Percentiles rank a stretch among this genome's conserved stretches.
Evolutionary conservation across 768 basidiomycete species (phyloP).

Genomic region (Naganishia antarctica): DNA sequence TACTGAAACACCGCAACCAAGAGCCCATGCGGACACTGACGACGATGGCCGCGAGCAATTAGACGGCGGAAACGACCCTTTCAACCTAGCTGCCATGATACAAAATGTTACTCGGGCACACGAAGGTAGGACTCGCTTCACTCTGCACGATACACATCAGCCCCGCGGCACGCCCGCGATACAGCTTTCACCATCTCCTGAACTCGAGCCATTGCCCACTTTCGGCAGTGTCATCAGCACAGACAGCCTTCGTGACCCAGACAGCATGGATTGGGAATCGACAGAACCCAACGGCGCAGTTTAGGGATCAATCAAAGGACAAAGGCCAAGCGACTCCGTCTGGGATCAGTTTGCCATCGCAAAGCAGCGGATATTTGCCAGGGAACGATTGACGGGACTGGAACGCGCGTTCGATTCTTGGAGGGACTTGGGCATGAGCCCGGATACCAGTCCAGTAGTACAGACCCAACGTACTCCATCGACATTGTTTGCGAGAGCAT

Average conservation of each 20-base stretch:
- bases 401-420: conserved; percentile 14
- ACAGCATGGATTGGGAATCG: conserved; percentile 19
- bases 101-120: not conserved
- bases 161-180: conserved; percentile 5
- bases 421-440: not conserved
- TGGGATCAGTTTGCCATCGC: conserved; percentile 12
- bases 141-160: not conserved
- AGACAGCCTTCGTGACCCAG: not conserved
- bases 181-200: conserved; percentile 14
- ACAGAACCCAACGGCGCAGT: not conserved
- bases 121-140: not conserved
- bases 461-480: too few relatives aligned
- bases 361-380: conserved; percentile 9
- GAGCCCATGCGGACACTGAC: too few relatives aligned
- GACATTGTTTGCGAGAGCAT: not conserved
- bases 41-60: not conserved
- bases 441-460: not conserved
- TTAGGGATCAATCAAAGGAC: too few relatives aligned
- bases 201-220: not conserved
- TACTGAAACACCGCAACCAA: too few relatives aligned
- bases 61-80: not conserved
- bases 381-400: conserved; percentile 9
- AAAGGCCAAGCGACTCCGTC: not conserved
- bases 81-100: not conserved
- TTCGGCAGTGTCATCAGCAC: not conserved